These are phyloP conservation scores for Pleurotus ostreatus DNA, from an alignment of 768 basidiomycete species.

Conservation along the genomic window DNA sequence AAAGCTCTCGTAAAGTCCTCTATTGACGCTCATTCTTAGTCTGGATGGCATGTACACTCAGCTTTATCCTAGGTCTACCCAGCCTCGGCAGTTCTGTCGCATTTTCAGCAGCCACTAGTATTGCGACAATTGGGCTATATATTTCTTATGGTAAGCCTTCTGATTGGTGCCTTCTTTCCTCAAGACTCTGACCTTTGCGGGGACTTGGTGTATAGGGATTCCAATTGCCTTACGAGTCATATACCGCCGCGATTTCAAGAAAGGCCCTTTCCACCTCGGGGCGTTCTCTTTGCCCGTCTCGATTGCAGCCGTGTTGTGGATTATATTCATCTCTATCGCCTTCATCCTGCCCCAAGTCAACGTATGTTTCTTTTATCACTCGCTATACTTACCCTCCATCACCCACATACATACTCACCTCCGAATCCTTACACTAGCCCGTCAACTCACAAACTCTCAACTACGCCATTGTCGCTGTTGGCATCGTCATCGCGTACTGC, in stretches of 20 bases:
- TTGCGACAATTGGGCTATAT: constrained; percentile 74
- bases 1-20: background rate
- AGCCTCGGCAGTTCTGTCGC: constrained; percentile 72
- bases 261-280: constrained; percentile 73
- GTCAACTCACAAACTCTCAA: constrained; percentile 71
- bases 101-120: constrained; percentile 55
- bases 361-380: constrained; percentile 24
- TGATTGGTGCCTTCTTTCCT: background rate
- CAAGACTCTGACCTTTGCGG: background rate
- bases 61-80: constrained; percentile 71
- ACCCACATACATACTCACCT: background rate
- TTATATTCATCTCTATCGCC: constrained; percentile 65
- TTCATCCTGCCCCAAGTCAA: constrained; percentile 72
- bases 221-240: constrained; percentile 68
- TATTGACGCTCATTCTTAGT: constrained; percentile 31
- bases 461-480: constrained; percentile 73
- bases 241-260: constrained; percentile 53
- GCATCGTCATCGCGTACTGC: constrained; percentile 62
- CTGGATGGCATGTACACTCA: constrained; percentile 75
- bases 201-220: constrained; percentile 35
- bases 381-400: background rate
- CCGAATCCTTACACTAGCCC: constrained; percentile 33
- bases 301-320: constrained; percentile 59
- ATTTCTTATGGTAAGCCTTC: constrained; percentile 58
- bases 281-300: constrained; percentile 58